Evolutionary conservation across 805 yeast species (phyloP).

Genomic region (Candida ponderosae): DNA sequence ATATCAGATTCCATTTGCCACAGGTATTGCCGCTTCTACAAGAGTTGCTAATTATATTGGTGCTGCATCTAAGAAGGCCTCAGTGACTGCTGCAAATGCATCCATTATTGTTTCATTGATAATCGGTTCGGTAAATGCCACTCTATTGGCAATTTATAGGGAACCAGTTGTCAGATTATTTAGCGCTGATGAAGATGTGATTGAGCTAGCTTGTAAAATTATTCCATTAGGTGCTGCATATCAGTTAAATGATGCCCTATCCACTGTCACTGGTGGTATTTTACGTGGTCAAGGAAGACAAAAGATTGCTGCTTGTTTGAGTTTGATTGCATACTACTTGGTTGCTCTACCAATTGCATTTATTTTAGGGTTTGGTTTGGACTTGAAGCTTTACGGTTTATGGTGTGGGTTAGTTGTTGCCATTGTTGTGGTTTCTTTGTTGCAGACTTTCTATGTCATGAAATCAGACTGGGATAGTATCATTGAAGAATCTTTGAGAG

Average conservation of each 20-base stretch:
- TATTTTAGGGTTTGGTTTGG: slow-evolving; percentile 40
- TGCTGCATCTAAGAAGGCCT: slow-evolving; percentile 40
- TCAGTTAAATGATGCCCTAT: slow-evolving; percentile 63
- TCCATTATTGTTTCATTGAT: slow-evolving; percentile 32
- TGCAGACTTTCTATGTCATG: slow-evolving; percentile 31
- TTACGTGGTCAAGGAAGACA: slow-evolving; percentile 75
- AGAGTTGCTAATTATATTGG: slow-evolving; percentile 74
- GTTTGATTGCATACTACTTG: slow-evolving; percentile 47
- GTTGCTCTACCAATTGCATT: slow-evolving; percentile 54
- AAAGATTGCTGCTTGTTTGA: slow-evolving; percentile 52
- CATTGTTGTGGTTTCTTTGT: slow-evolving; percentile 36
- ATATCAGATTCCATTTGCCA: slow-evolving; percentile 71
- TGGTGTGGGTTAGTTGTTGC: slow-evolving; percentile 57
- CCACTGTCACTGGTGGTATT: slow-evolving; percentile 70
- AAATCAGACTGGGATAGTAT: slow-evolving; percentile 39
- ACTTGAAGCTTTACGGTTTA: slow-evolving; percentile 43
- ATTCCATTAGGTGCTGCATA: slow-evolving; percentile 59
- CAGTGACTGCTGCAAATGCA: slow-evolving; percentile 36
- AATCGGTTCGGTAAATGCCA: slow-evolving; percentile 37
- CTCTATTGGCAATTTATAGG: slow-evolving; percentile 36
- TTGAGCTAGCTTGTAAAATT: slow-evolving; percentile 38
- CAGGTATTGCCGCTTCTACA: slow-evolving; percentile 68
- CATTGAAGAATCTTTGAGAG: slow-evolving; percentile 31
- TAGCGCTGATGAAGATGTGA: slow-evolving; percentile 53
- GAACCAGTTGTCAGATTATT: slow-evolving; percentile 40